Evolutionary conservation across 345 rosid genomes (phyloP).

Genomic region (Murraya paniculata): DNA sequence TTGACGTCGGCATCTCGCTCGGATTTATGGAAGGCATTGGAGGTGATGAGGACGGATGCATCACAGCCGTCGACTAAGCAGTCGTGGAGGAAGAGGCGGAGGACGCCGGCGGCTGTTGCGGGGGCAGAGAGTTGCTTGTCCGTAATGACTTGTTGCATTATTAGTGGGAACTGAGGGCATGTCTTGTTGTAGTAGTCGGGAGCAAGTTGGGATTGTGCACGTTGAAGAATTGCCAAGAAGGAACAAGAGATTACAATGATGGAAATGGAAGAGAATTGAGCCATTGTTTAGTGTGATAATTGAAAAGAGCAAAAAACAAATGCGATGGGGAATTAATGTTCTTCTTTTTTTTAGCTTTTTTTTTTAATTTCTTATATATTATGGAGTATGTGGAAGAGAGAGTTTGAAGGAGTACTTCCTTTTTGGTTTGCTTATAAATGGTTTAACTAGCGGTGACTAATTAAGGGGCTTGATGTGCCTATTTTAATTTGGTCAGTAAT

Average conservation of each 20-base stretch:
- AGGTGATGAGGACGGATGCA: slow-evolving; percentile 56
- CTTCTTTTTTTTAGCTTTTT: no score
- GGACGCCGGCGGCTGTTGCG: slow-evolving; percentile 67
- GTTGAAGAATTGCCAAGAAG: slow-evolving; percentile 10
- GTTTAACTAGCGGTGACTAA: not conserved
- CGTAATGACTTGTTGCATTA: slow-evolving; percentile 34
- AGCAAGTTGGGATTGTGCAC: slow-evolving; percentile 24
- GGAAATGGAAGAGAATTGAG: slow-evolving; percentile 10
- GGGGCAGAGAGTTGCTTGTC: slow-evolving; percentile 54
- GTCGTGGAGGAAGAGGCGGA: slow-evolving; percentile 75
- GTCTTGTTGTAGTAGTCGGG: slow-evolving; percentile 42
- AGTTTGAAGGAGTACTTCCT: slow-evolving; percentile 14
- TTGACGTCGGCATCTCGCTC: slow-evolving; percentile 62
- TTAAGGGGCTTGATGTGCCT: no score
- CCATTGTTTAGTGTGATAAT: no score
- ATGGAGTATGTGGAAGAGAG: slow-evolving; percentile 24
- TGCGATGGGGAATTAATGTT: no score
- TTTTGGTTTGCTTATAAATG: not conserved
- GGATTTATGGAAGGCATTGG: slow-evolving; percentile 55
- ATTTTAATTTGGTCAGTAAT: no score
- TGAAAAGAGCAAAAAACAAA: no score
- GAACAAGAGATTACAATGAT: slow-evolving; percentile 3
- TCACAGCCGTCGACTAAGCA: slow-evolving; percentile 77
- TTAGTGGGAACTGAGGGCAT: slow-evolving; percentile 53
- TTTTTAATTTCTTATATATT: no score